These are phyloP conservation scores for Nakazawaea ishiwadae DNA, from an alignment of 805 yeast genomes.

Conservation along the genomic window DNA sequence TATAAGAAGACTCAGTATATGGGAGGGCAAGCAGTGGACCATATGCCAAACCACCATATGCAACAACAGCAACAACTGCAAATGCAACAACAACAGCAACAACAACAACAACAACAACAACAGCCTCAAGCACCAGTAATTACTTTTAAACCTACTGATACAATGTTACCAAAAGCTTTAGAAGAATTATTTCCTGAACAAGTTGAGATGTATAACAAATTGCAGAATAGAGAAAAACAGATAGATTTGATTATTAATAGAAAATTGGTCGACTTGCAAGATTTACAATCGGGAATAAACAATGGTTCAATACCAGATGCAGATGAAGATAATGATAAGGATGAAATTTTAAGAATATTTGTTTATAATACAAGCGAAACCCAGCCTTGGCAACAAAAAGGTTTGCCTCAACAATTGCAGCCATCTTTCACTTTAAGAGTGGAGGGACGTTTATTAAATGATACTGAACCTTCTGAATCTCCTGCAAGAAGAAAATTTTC, in stretches of 20 bases:
- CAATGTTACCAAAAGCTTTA: constrained; percentile 25
- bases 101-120: constrained; percentile 8
- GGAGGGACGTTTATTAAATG: constrained; percentile 75
- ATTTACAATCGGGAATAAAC: constrained; percentile 45
- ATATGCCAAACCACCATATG: background rate
- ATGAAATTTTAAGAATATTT: constrained; percentile 69
- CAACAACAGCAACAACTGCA: constrained; percentile 3
- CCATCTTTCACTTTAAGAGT: constrained; percentile 81
- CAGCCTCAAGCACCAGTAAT: constrained; percentile 14
- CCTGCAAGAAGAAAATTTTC: constrained; percentile 61
- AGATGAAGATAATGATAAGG: constrained; percentile 38
- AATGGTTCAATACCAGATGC: constrained; percentile 35
- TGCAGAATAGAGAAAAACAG: constrained; percentile 76
- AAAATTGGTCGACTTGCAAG: constrained; percentile 82
- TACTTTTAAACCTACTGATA: constrained; percentile 29
- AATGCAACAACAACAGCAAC: constrained; percentile 1
- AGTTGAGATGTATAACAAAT: constrained; percentile 62
- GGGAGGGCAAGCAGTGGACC: background rate
- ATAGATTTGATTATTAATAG: constrained; percentile 79
- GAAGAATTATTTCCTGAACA: constrained; percentile 33
- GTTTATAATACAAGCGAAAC: constrained; percentile 77
- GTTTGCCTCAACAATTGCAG: constrained; percentile 14
- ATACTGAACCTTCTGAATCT: constrained; percentile 41
- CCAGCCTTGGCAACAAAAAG: constrained; percentile 75
- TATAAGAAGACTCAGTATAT: constrained; percentile 5